Base-by-base conservation (phyloP, 331 rosid species). In the Phaseolus coccineus region DNA sequence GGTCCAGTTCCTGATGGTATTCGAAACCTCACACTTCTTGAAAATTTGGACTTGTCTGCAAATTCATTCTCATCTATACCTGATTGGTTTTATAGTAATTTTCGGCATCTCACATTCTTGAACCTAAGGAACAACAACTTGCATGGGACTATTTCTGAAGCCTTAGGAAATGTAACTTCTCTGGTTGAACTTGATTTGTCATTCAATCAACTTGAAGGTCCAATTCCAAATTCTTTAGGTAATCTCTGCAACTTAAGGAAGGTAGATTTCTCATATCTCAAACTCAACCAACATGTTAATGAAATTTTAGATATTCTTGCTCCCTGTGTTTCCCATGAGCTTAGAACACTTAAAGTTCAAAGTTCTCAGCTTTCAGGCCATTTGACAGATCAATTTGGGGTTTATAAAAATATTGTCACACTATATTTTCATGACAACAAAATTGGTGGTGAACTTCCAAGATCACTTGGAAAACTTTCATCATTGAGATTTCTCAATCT, bases 11-110 rank as follows among this genome's bases (percentile, higher is more conserved):
- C 75, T 1, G 9, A n/a, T 64, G 53, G 31, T 8, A 48, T 84
- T 22, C 68, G 25, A 8, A 84, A 81, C 19, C 69, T 79, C 57
- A 79, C 81, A 10, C 22, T 69, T 11, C 71, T 87, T 77, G 50
- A 72, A 56, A 39, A 15, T 37, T 61, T 78, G 5, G 13, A 78
- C 30, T 76, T 87, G 39, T 48, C 65, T 2, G 0, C 0, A 0
- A 80, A 52, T 72, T 2, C 14, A 5, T 56, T 81, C 71, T 42
- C 51, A 44, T 56, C 80, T 2, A 64, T 82, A 6, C 85, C 81
- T 0, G 1, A 24, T 3, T 79, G 84, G 86, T 15, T 86, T 6
- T 73, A 28, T 4, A 2, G 42, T 3, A 1, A 5, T 57, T 14
- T 58, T 25, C 65, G 5, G 12, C 65, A 58, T 58, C 65, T 58